Evolutionary conservation across 1,284 basidiomycete species (phyloP), one percentile per base, ranked within the genome.

Genomic region (Ganoderma sinense): DNA sequence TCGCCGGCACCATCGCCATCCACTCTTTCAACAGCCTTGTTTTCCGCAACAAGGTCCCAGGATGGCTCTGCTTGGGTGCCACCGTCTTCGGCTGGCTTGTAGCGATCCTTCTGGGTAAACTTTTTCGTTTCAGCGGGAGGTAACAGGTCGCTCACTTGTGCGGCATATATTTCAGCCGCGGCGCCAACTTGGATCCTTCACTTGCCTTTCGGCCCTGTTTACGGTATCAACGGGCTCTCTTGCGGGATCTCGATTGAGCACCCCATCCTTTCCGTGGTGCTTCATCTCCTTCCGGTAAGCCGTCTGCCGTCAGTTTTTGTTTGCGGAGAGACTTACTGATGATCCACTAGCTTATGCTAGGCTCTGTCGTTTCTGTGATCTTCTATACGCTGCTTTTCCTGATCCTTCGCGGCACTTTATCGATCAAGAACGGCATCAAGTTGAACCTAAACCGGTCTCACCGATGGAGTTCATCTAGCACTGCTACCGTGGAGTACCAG

Each of bases 1-100:
- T 93, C 77, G 90, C 88, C 0, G 82, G 87, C 8, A 82, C 85
- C 13, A 90, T 92, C 70, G 89, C 87, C 2, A 75, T 91, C n/a
- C 92, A 94, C 77, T 88, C 89, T 0, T 90, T 93, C 81, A 86
- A 84, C 73, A 87, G 89, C 23, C 82, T 93, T 55, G 88, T 90
- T 11, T 81, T 93, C 64, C 84, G 83, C 65, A 83, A 83, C 70
- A 85, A 85, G 40, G 87, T 88, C 71, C 85, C 88, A 10, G 74
- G 78, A 13, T 83, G 88, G 79, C 78, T 87, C 29, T 87, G 85
- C 70, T 76, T 78, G 3, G 77, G 79, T 7, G 80, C 82, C 18
- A 85, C 88, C 39, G 67, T 75, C n/a, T 62, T 85, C 61, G 91
- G 92, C 63, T 92, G 90, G 90, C 72, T 79, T 11, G 69, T 82